Percentiles rank a stretch among this genome's conserved stretches.
phyloP scores from a whole-genome alignment of 2,329 filamentous ascomycete genomes.

The Aureobasidium melanogenum region DNA sequence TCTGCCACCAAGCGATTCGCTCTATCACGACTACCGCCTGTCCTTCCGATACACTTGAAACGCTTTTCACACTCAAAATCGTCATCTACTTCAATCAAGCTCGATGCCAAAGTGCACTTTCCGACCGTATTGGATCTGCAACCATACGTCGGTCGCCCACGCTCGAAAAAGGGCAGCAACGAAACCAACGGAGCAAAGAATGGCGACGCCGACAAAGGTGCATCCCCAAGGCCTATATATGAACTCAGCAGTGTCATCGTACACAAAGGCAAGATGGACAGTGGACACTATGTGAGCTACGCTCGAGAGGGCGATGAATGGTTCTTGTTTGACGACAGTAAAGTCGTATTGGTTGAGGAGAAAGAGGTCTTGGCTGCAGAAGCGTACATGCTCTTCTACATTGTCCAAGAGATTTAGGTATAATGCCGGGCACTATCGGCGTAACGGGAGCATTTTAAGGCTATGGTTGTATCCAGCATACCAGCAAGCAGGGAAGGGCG shows the following conservation, averaged over 20 bases:
- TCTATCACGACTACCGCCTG: slow-evolving; percentile 77
- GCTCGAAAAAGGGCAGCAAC: slow-evolving; percentile 33
- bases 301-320: slow-evolving; percentile 76
- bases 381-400: slow-evolving; percentile 85
- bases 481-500: neutral
- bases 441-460: neutral
- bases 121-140: slow-evolving; percentile 82
- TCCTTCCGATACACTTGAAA: slow-evolving; percentile 88
- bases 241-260: slow-evolving; percentile 85
- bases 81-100: slow-evolving; percentile 75
- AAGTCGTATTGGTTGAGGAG: slow-evolving; percentile 74
- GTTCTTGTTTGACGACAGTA: slow-evolving; percentile 95
- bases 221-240: slow-evolving; percentile 57
- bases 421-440: neutral
- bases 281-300: slow-evolving; percentile 88
- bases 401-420: slow-evolving; percentile 19
- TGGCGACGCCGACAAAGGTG: slow-evolving; percentile 13
- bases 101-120: slow-evolving; percentile 79
- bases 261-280: slow-evolving; percentile 86
- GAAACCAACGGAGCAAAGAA: slow-evolving; percentile 38
- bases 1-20: slow-evolving; percentile 77
- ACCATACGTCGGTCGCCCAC: slow-evolving; percentile 64
- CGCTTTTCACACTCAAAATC: slow-evolving; percentile 25
- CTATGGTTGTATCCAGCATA: neutral
- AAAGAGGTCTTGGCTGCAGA: slow-evolving; percentile 78